Evolutionary conservation across 257 asterid genomes (phyloP).

Genomic region (Solanum etuberosum): DNA sequence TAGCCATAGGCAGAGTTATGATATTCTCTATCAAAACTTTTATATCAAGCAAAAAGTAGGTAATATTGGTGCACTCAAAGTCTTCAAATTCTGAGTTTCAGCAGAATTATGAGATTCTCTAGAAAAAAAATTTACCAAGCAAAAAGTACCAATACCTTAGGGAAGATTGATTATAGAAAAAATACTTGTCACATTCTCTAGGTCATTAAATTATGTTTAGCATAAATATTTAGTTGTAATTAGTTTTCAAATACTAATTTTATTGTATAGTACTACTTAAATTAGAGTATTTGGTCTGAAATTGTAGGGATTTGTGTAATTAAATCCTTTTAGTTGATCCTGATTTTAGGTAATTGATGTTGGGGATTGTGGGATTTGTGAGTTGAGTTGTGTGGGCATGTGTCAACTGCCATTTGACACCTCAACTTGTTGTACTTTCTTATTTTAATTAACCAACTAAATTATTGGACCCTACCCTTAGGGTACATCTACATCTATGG

Average conservation of each 20-base stretch:
- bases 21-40: not conserved
- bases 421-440: slow-evolving; percentile 21
- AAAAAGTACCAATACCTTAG: not conserved
- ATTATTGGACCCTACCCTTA: not conserved
- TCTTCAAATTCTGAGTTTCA: too few relatives aligned
- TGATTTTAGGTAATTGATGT: not conserved
- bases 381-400: slow-evolving; percentile 17
- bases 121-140: too few relatives aligned
- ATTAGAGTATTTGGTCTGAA: not conserved
- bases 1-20: not conserved
- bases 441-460: not conserved
- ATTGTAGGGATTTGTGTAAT: not conserved
- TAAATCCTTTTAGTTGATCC: not conserved
- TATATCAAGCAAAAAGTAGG: not conserved
- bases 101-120: too few relatives aligned
- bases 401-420: slow-evolving; percentile 36
- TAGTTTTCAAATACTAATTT: too few relatives aligned
- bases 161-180: not conserved
- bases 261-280: too few relatives aligned
- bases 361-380: too few relatives aligned
- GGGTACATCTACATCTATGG: not conserved
- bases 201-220: not conserved
- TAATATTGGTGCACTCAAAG: too few relatives aligned
- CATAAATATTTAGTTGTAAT: not conserved
- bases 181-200: not conserved